A percentile compares a stretch with the other conserved stretches of the same genome.
These are phyloP conservation scores for Grosmannia clavigera DNA, from an alignment of 2,329 filamentous ascomycete genomes.

Conservation along the genomic window DNA sequence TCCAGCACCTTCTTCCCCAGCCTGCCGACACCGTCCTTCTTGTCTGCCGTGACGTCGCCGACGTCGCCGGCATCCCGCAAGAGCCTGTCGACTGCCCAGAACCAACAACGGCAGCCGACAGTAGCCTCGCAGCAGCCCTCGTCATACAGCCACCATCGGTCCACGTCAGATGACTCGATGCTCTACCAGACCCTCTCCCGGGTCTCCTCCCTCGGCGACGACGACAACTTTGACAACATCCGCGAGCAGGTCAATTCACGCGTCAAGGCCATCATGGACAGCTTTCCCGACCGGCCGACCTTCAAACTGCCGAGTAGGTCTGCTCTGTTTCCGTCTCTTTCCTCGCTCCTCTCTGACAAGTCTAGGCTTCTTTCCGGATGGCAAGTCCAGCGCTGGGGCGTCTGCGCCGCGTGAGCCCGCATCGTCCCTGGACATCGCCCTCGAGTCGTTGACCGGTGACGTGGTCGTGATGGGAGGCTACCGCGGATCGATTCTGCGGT, in stretches of 20 bases:
- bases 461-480: slow-evolving; percentile 84
- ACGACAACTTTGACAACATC: slow-evolving; percentile 66
- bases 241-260: slow-evolving; percentile 78
- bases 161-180: slow-evolving; percentile 67
- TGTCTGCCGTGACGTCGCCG: slow-evolving; percentile 20
- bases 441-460: slow-evolving; percentile 68
- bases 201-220: slow-evolving; percentile 74
- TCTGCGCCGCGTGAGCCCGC: slow-evolving; percentile 1
- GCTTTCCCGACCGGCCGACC: slow-evolving; percentile 65
- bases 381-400: background rate
- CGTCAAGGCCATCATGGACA: slow-evolving; percentile 82
- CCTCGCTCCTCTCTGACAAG: no score
- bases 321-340: background rate
- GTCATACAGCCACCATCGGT: slow-evolving; percentile 35
- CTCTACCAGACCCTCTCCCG: slow-evolving; percentile 64
- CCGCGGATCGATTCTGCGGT: slow-evolving; percentile 77
- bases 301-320: slow-evolving; percentile 48
- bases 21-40: slow-evolving; percentile 24
- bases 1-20: slow-evolving; percentile 24
- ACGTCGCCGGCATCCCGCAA: slow-evolving; percentile 10
- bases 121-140: background rate
- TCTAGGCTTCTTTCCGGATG: slow-evolving; percentile 16
- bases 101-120: background rate
- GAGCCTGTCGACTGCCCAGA: slow-evolving; percentile 2
- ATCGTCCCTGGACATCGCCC: slow-evolving; percentile 28